phyloP scores from a whole-genome alignment of 108 stramenopile genomes.

The Conticribra guillardii region DNA sequence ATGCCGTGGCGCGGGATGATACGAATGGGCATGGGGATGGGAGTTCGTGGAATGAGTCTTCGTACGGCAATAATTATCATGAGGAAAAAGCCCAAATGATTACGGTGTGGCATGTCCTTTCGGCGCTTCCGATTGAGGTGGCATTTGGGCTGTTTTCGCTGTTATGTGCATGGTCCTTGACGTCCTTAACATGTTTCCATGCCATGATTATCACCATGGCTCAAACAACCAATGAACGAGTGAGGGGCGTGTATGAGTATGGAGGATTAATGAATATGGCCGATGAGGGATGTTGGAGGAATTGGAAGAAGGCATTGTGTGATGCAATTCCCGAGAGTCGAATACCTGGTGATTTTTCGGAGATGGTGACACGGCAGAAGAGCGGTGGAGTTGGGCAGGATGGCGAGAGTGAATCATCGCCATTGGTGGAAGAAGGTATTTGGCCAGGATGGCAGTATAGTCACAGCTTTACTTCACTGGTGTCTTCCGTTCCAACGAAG shows the following conservation, averaged over 20 bases:
- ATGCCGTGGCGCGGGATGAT: not conserved
- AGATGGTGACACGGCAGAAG: constrained; percentile 30
- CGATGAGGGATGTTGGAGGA: constrained; percentile 73
- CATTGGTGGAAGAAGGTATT: constrained; percentile 22
- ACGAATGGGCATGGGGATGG: constrained; percentile 4
- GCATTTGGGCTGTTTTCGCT: constrained; percentile 65
- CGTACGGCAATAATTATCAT: no score
- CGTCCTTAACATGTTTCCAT: constrained; percentile 74
- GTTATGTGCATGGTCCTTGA: constrained; percentile 81
- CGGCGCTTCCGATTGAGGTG: constrained; percentile 61
- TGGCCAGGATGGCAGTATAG: constrained; percentile 36
- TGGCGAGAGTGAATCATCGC: constrained; percentile 2
- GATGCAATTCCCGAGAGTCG: constrained; percentile 13
- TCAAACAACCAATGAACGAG: constrained; percentile 88
- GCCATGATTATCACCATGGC: constrained; percentile 75
- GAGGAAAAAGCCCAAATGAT: constrained; percentile 15
- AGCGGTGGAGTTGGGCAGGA: constrained; percentile 11
- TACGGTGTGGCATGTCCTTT: constrained; percentile 47
- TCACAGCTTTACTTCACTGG: not conserved
- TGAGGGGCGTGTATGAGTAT: constrained; percentile 75
- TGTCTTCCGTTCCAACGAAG: not conserved
- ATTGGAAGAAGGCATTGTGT: constrained; percentile 70
- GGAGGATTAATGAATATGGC: constrained; percentile 59
- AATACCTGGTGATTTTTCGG: constrained; percentile 53
- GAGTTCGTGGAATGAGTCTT: no score